Evolutionary conservation across 1,284 basidiomycete genomes (phyloP), one percentile per base, ranked within the genome.

Genomic region (Irpex sp.): DNA sequence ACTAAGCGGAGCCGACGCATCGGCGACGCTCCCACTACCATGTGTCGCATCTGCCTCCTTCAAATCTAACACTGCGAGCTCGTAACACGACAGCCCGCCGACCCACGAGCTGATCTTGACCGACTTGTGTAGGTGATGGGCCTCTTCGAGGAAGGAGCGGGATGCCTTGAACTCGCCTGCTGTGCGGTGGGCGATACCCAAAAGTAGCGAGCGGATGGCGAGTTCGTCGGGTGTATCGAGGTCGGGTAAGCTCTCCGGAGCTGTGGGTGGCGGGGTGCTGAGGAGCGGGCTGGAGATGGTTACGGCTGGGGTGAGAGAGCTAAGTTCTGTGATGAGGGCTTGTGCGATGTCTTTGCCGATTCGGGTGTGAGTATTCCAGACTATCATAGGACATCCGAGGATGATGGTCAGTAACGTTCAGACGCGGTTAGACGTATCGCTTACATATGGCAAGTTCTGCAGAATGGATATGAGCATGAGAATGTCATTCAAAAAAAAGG

Each of bases 341-440:
- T 81, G 70, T 0, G 87, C 88, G 11, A 84, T 78, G 2, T 75
- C 74, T 31, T 77, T 75, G 5, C 79, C 75, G 40, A 89, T 82
- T 6, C 88, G 82, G 11, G 82, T 73, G 67, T 90, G 86, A 0
- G 82, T 87, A 68, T 91, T 92, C 89, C 89, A 91, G 75, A 91
- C 88, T 91, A 44, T 31, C 31, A 31, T 31, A 31, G 3, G 31
- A 31, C 31, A 44, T 11, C 40, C 9, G 15, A n/a, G 40, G 9
- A 8, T 4, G 40, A 9, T n/a, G 15, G 40, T 44, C 5, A n/a
- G 15, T 44, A 13, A 4, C 15, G 5, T 3, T 11, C 40, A 44
- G 40, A 3, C 9, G 4, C 2, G 4, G 31, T 6, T 51, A 1
- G 54, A 57, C 37, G 49, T 5, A 37, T 49, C n/a, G 76, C 84